A percentile compares a stretch with the other conserved stretches of the same genome.
phyloP scores from a whole-genome alignment of 202 grass and related monocot species.

The Thinopyrum obtusiflorum region DNA sequence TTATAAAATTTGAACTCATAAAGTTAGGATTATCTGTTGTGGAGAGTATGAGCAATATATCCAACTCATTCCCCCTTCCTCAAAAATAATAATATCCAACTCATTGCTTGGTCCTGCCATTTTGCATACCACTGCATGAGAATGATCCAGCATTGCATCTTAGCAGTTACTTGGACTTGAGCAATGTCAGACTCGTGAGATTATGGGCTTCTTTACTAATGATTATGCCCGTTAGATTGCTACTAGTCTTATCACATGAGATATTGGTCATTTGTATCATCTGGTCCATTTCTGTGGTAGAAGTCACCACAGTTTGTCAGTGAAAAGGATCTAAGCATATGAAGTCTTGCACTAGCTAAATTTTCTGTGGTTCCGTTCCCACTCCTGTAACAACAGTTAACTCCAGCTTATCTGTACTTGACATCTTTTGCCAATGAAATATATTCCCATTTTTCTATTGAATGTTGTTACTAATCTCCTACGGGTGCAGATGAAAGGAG shows the following conservation, averaged over 20 bases:
- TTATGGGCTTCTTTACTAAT: conserved; percentile 9
- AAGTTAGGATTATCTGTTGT: not conserved
- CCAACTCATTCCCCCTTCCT: not conserved
- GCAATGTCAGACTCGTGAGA: not conserved
- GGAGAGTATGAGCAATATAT: not conserved
- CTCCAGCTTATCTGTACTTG: not conserved
- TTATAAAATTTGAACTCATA: not conserved
- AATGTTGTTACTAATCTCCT: conserved; percentile 16
- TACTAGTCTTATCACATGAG: not conserved
- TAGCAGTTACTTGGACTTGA: conserved; percentile 7
- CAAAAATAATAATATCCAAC: not conserved
- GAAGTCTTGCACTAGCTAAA: not conserved
- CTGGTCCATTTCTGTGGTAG: not conserved
- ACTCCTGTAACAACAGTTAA: not conserved
- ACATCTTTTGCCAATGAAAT: not conserved
- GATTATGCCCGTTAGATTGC: not conserved
- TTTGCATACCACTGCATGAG: not conserved
- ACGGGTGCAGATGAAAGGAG: conserved; percentile 61
- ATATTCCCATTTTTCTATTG: not conserved
- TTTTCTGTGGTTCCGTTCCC: not conserved
- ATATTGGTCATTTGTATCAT: not conserved
- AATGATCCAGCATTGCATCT: not conserved
- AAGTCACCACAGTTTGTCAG: no score
- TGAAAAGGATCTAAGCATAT: not conserved
- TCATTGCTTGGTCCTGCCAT: not conserved